phyloP scores from a whole-genome alignment of 768 basidiomycete species.

The Naganishia kalamii region DNA sequence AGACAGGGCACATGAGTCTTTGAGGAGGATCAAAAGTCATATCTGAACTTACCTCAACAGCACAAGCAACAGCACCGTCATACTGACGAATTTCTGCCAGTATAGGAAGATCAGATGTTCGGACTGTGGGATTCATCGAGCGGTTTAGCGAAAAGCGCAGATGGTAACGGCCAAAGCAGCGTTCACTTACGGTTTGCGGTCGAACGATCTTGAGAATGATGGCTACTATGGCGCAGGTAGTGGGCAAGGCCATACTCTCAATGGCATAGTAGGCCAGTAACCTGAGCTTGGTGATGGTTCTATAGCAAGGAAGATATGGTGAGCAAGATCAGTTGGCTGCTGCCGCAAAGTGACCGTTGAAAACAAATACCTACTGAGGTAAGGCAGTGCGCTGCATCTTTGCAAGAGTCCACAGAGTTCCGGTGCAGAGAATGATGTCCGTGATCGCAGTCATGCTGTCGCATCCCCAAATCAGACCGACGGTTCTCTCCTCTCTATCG shows the following conservation, averaged over 20 bases:
- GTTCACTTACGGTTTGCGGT: background rate
- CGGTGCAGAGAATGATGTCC: background rate
- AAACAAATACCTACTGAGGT: background rate
- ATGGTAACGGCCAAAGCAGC: no score
- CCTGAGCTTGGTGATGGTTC: background rate
- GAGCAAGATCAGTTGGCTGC: background rate
- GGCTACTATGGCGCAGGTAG: background rate
- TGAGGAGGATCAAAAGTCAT: no score
- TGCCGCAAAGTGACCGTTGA: background rate
- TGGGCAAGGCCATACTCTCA: slow-evolving; percentile 6
- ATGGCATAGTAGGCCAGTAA: background rate
- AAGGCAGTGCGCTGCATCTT: background rate
- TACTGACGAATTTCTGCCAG: background rate
- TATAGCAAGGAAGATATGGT: background rate
- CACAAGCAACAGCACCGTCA: background rate
- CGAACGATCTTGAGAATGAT: background rate
- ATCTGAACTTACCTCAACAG: background rate
- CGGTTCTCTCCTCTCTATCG: background rate
- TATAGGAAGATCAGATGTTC: slow-evolving; percentile 1
- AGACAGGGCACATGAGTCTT: background rate
- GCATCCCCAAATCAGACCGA: background rate
- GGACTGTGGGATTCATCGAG: background rate
- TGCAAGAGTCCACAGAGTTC: background rate
- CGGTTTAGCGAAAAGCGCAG: no score
- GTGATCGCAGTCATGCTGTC: background rate